phyloP scores from a whole-genome alignment of 257 asterid species.

The Solanum gandarillasii region DNA sequence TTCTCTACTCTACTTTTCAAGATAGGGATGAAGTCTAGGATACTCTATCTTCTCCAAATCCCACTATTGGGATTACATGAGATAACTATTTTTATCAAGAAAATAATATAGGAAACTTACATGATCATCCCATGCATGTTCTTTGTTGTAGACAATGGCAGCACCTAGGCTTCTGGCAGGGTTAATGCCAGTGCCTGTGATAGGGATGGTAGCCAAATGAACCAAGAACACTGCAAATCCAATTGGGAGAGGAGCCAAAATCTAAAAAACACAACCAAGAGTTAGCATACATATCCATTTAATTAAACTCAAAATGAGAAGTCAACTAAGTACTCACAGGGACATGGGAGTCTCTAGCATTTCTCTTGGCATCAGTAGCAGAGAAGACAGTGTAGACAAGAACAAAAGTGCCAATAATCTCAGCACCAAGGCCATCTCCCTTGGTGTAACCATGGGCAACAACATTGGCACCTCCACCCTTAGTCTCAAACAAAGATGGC shows the following conservation, averaged over 20 bases:
- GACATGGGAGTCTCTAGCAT: slow-evolving; percentile 79
- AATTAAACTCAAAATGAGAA: background rate
- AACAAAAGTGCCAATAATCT: slow-evolving; percentile 63
- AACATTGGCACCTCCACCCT: slow-evolving; percentile 60
- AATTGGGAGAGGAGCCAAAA: slow-evolving; percentile 76
- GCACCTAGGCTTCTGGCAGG: slow-evolving; percentile 81
- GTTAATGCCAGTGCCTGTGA: slow-evolving; percentile 75
- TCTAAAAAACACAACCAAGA: slow-evolving; percentile 15
- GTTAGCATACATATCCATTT: background rate
- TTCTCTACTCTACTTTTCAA: background rate
- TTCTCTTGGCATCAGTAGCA: slow-evolving; percentile 88
- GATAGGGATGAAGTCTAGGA: background rate
- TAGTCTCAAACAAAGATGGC: slow-evolving; percentile 30
- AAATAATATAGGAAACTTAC: slow-evolving; percentile 16
- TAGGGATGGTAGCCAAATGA: slow-evolving; percentile 77
- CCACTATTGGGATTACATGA: background rate
- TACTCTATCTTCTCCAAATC: background rate
- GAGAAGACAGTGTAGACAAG: slow-evolving; percentile 80
- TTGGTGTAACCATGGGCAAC: slow-evolving; percentile 62
- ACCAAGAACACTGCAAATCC: slow-evolving; percentile 74
- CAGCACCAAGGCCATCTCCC: slow-evolving; percentile 77
- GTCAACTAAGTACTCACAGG: slow-evolving; percentile 34
- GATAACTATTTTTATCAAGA: background rate
- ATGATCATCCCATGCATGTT: slow-evolving; percentile 66
- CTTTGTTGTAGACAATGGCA: slow-evolving; percentile 55